A percentile compares a stretch with the other conserved stretches of the same genome.
These are phyloP conservation scores for Fusarium austroafricanum DNA, from an alignment of 2,329 filamentous ascomycete species.

Conservation along the genomic window DNA sequence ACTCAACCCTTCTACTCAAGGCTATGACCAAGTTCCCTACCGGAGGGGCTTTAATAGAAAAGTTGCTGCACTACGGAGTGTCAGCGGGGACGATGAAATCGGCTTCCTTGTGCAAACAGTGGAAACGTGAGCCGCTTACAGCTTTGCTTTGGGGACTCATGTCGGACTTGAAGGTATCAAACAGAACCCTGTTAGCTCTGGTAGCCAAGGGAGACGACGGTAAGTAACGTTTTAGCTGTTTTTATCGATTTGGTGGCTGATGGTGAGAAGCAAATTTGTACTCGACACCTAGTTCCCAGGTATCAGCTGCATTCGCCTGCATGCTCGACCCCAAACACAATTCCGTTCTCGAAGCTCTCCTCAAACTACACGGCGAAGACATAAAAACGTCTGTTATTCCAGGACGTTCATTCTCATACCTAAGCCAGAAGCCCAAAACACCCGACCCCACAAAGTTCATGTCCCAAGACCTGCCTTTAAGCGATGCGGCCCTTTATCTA, in stretches of 20 bases:
- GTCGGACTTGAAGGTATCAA: neutral
- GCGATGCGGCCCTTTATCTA: neutral
- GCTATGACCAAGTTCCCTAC: neutral
- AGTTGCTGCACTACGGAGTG: neutral
- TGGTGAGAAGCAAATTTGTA: neutral
- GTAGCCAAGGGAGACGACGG: neutral
- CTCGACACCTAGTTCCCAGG: neutral
- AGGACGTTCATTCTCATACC: neutral
- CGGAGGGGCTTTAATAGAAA: neutral
- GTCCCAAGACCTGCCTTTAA: neutral
- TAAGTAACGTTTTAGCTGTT: neutral
- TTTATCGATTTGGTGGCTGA: neutral
- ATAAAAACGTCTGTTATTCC: neutral
- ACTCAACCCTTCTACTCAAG: neutral
- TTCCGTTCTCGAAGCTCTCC: neutral
- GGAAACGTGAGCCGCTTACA: neutral
- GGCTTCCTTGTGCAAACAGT: neutral
- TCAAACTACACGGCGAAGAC: neutral
- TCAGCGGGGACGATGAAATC: neutral
- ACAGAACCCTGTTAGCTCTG: neutral
- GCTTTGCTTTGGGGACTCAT: neutral
- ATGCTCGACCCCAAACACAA: neutral
- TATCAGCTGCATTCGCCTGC: conserved; percentile 1
- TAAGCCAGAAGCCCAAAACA: neutral
- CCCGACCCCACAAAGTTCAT: neutral